Evolutionary conservation across 2,329 filamentous ascomycete genomes (phyloP), one percentile per base, ranked within the genome.

Genomic region (Fusarium oligoseptatum): DNA sequence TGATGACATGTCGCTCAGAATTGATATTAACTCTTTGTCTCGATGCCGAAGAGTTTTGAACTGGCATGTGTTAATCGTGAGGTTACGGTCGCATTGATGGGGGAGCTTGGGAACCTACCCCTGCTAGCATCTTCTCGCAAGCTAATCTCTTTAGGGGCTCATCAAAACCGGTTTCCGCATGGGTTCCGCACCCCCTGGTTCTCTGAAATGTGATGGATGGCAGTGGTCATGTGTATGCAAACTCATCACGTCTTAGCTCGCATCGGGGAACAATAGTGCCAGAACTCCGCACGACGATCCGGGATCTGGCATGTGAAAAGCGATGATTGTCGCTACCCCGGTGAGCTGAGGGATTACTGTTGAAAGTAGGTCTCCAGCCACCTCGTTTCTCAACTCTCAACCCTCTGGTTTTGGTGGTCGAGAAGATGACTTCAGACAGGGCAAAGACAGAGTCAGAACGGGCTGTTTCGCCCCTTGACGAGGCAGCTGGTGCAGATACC

Each of bases 241-340:
- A 60, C 24, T 8, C 70, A 66, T 70, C 70, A 62, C 15, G 57
- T 50, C 22, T 71, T 48, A 58, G 15, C 22, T 69, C 50, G 4
- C 14, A 17, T 34, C 14, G 50, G 50, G 27, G 6, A 6, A 34
- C 12, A 17, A 37, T 73, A 62, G 66, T 58, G 41, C 32, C 11
- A 36, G 34, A 45, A 69, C 67, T 67, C 70, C 66, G 70, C 70
- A 29, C 70, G 70, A 43, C 14, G 70, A 73, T 73, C 70, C 37
- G 22, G 43, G 70, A 67, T 71, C 50, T 27, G 27, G 27, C 50
- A 55, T 55, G 29, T 55, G 50, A 55, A 55, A 20, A 34, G 17
- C 17, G 20, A 55, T 11, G 17, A 27, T 3, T 9, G 17, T 55
- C 27, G 27, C 43, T 32, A 20, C 50, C 50, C 50, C 4, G 10